A percentile compares a stretch with the other conserved stretches of the same genome.
Evolutionary conservation across 2,329 filamentous ascomycete species (phyloP).

Genomic region (Bisporella sp.): DNA sequence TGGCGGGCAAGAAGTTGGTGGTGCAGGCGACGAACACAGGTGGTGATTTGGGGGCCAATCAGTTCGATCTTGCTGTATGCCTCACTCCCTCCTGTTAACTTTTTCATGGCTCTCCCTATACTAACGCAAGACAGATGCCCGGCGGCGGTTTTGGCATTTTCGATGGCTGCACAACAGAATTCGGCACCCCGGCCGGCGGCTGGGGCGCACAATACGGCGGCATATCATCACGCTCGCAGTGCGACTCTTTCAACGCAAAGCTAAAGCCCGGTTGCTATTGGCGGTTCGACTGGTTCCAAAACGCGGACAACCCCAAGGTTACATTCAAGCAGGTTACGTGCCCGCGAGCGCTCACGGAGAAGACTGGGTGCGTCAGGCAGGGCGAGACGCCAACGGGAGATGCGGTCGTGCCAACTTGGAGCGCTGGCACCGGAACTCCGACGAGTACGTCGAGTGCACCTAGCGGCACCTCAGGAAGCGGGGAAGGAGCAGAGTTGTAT

Average conservation of each 20-base stretch:
- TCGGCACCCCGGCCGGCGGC: slow-evolving; percentile 33
- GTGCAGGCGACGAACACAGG: slow-evolving; percentile 60
- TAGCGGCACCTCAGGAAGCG: not conserved
- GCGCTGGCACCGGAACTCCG: not conserved
- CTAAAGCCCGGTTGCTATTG: slow-evolving; percentile 42
- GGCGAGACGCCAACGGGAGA: slow-evolving; percentile 10
- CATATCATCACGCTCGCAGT: slow-evolving; percentile 35
- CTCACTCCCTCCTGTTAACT: not conserved
- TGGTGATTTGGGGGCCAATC: slow-evolving; percentile 46
- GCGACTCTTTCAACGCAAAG: slow-evolving; percentile 35
- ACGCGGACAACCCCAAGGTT: slow-evolving; percentile 40
- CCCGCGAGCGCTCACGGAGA: slow-evolving; percentile 37
- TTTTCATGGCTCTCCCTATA: not conserved
- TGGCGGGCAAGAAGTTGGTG: slow-evolving; percentile 54
- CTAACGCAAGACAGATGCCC: slow-evolving; percentile 40
- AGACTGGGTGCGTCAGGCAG: slow-evolving; percentile 32
- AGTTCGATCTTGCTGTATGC: slow-evolving; percentile 45
- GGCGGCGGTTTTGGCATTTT: slow-evolving; percentile 52
- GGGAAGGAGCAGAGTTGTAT: slow-evolving; percentile 6
- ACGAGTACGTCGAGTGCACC: not conserved
- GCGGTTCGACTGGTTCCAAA: slow-evolving; percentile 46
- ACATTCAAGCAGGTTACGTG: slow-evolving; percentile 41
- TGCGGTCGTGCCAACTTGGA: not conserved
- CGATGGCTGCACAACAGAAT: slow-evolving; percentile 45
- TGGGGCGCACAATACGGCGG: slow-evolving; percentile 44